These are phyloP conservation scores for Beauveria caledonica DNA, from an alignment of 2,329 filamentous ascomycete genomes.

Conservation along the genomic window DNA sequence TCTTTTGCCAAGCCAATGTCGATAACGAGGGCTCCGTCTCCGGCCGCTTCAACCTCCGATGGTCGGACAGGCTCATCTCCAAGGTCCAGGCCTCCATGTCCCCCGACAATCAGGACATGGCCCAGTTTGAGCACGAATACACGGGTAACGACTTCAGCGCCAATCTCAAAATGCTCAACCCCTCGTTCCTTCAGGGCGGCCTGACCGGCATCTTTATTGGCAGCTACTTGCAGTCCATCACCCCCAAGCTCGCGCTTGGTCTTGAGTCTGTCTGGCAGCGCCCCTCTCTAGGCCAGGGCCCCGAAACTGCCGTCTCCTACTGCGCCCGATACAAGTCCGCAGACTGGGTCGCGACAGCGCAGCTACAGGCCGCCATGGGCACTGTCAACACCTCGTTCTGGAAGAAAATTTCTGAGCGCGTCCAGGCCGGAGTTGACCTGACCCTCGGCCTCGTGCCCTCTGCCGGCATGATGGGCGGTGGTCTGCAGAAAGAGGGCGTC, in stretches of 20 bases:
- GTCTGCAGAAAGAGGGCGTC: constrained; percentile 73
- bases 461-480: constrained; percentile 63
- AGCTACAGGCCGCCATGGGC: constrained; percentile 75
- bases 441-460: constrained; percentile 72
- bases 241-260: constrained; percentile 76
- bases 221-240: constrained; percentile 90
- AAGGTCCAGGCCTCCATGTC: constrained; percentile 85
- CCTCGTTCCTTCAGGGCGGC: constrained; percentile 85
- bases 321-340: constrained; percentile 82
- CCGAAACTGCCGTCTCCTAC: constrained; percentile 88
- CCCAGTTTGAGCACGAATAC: constrained; percentile 94
- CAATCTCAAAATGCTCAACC: constrained; percentile 88
- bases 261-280: constrained; percentile 94
- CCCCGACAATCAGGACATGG: constrained; percentile 73
- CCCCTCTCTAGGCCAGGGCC: constrained; percentile 70
- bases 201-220: constrained; percentile 93
- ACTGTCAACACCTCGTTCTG: constrained; percentile 89
- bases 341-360: constrained; percentile 89
- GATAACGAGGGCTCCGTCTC: constrained; percentile 86
- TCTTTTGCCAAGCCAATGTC: constrained; percentile 91
- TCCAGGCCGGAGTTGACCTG: constrained; percentile 92
- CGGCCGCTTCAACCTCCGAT: constrained; percentile 88
- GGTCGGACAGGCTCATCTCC: constrained; percentile 69
- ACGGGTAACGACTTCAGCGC: constrained; percentile 88
- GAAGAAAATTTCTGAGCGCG: constrained; percentile 84